Evolutionary conservation across 2,329 filamentous ascomycete genomes (phyloP), one percentile per base, ranked within the genome.

Genomic region (Colletotrichum aenigma): DNA sequence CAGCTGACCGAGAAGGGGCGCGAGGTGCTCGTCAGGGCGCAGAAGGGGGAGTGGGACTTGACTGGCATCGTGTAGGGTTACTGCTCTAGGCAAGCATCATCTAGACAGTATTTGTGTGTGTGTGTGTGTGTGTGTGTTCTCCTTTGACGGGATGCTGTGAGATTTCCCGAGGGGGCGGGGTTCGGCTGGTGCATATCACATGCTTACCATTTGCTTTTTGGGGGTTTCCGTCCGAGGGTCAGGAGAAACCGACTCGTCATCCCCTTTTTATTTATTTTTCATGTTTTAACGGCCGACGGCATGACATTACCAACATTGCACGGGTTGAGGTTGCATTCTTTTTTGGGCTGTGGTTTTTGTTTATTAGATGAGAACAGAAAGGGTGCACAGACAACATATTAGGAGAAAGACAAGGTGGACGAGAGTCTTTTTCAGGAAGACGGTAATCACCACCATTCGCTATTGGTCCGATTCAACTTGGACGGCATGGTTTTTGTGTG

Each of bases 1-100:
- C 87, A 89, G 55, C 85, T 91, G 77, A 90, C 89, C 6, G 88
- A 89, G 4, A 90, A 89, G 83, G 90, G 90, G 24, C 85, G 82
- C 6, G 81, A 86, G 79, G 86, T 91, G 8, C 85, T 91, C 4
- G 86, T 88, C 76, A 85, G 87, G 55, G 89, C 89, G 12, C 90
- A 91, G 79, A 87, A 87, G 80, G 86, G 84, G 43, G 87, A 91
- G 26, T 91, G 90, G 90, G 85, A 83, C 70, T 82, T 90, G 56
- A 83, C 87, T 6, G 88, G 84, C 62, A 82, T 90, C 55, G 69
- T 88, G 16, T 69, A 69, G 55, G 21, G 52, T 8, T 10, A 48
- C 38, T 48, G 38, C 38, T 48, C 38, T 48, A 48, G 38, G 38
- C 38, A 48, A 48, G 2, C 38, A 48, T 48, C 38, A 48, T 48